Evolutionary conservation across 164 flowering plant genomes (phyloP).

Genomic region (Chloranthus sessilifolius): DNA sequence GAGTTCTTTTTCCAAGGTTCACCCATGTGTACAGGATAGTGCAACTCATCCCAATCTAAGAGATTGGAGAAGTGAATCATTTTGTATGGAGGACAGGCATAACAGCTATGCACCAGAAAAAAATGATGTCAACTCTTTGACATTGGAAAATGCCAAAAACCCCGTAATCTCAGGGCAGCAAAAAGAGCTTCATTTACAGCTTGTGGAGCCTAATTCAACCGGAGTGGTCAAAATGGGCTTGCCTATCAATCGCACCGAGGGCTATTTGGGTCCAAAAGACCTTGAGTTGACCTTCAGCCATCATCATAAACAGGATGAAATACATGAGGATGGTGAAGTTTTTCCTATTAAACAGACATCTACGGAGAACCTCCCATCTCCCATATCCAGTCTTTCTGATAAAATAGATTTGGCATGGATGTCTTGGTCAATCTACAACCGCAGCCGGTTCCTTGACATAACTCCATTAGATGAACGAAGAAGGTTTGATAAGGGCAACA

Average conservation of each 20-base stretch:
- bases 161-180: slow-evolving; percentile 13
- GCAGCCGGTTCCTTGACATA: slow-evolving; percentile 20
- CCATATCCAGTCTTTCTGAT: slow-evolving; percentile 67
- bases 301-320: slow-evolving; percentile 24
- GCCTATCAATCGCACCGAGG: neutral
- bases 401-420: slow-evolving; percentile 93
- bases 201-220: slow-evolving; percentile 14
- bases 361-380: slow-evolving; percentile 28
- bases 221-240: slow-evolving; percentile 9
- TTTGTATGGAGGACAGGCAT: slow-evolving; percentile 20
- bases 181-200: slow-evolving; percentile 17
- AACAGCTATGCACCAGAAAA: slow-evolving; percentile 26
- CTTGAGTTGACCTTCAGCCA: slow-evolving; percentile 11
- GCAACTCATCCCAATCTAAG: slow-evolving; percentile 23
- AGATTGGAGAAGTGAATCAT: slow-evolving; percentile 33
- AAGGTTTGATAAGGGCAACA: slow-evolving; percentile 18
- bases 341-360: slow-evolving; percentile 17
- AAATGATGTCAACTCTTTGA: slow-evolving; percentile 19
- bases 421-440: slow-evolving; percentile 35
- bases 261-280: slow-evolving; percentile 14
- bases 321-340: slow-evolving; percentile 27
- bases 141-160: slow-evolving; percentile 20
- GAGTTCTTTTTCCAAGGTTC: slow-evolving; percentile 22
- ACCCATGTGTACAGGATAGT: slow-evolving; percentile 20
- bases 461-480: slow-evolving; percentile 23